Conservation (phyloP, 2,329 filamentous ascomycete species). For the Xylariaceae sp. region DNA sequence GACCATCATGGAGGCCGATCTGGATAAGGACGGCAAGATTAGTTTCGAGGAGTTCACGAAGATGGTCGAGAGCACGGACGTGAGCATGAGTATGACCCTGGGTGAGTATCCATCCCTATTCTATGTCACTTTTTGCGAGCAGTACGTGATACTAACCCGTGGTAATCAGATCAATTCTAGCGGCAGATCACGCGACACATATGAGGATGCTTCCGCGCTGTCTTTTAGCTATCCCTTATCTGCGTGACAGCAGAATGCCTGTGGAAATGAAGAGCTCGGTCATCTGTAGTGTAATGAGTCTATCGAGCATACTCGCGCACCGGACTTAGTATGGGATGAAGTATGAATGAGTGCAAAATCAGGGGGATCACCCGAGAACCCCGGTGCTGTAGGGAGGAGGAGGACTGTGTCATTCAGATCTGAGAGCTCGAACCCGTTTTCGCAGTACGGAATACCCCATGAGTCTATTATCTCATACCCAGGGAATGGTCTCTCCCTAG, state of each 20-base stretch:
- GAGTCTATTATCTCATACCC: too few species aligned
- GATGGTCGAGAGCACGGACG: conserved; percentile 94
- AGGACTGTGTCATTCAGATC: too few species aligned
- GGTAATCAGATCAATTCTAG: conserved; percentile 18
- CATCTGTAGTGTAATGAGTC: too few species aligned
- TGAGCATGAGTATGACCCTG: conserved; percentile 70
- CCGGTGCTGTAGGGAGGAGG: too few species aligned
- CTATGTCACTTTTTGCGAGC: background rate
- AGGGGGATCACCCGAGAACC: too few species aligned
- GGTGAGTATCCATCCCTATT: conserved; percentile 42
- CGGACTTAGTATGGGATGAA: too few species aligned
- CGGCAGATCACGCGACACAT: background rate
- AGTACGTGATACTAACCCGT: conserved; percentile 3
- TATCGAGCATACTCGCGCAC: too few species aligned
- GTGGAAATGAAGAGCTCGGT: too few species aligned
- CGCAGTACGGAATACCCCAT: too few species aligned
- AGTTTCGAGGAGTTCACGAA: conserved; percentile 98
- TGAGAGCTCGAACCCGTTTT: too few species aligned
- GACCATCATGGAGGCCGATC: conserved; percentile 99
- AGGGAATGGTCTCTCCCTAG: too few species aligned
- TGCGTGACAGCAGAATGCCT: background rate
- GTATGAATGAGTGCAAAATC: too few species aligned
- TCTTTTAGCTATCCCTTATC: background rate
- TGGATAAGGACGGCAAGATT: conserved; percentile 94
- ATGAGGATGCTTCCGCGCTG: background rate